Base-by-base conservation (phyloP, 75 land plant species). In the Ceratopteris richardii region DNA sequence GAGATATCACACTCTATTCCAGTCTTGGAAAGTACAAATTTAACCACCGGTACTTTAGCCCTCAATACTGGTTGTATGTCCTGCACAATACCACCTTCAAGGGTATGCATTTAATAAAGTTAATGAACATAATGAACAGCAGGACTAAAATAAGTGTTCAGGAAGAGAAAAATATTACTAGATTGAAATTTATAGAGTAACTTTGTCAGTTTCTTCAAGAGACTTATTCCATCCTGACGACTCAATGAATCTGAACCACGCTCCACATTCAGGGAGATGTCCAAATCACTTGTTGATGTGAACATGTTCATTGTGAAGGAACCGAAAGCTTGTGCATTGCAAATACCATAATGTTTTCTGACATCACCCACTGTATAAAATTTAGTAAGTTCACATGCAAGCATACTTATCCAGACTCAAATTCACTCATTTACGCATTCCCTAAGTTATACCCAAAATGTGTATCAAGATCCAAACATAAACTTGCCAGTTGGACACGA, bases 1-100 rank as follows among this genome's bases (percentile, higher is more conserved):
- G 93, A 88, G 36, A 88, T 51, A 64, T 88, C 93, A 79, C 85
- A 81, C 61, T 88, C 93, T 50, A 88, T 73, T 56, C 72, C 62
- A 37, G 78, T 79, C 51, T 63, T 61, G 57, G 78, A 37, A 56
- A 81, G 85, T 50, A 73, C 65, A 71, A 70, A 66, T 61, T 85
- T 85, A 52, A 88, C 54, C 54, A 88, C 70, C 30, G 93, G 93
- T 41, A 85, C 89, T 63, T 72, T 70, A 28, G 93, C 93, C 31
- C 65, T 54, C 47, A 74, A 17, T 13, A 87, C 64, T 21, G 76
- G 76, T 20, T 68, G 52, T 29, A 86, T 70, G 25, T 55, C 61
- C 54, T 58, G 58, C 23, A 79, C 58, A 9, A 37, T 42, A 44
- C 74, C 66, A 68, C 64, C 56, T 51, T 58, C 82, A 67, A 56